These are phyloP conservation scores for Dimocarpus longan DNA, from an alignment of 345 rosid species.

Conservation along the genomic window DNA sequence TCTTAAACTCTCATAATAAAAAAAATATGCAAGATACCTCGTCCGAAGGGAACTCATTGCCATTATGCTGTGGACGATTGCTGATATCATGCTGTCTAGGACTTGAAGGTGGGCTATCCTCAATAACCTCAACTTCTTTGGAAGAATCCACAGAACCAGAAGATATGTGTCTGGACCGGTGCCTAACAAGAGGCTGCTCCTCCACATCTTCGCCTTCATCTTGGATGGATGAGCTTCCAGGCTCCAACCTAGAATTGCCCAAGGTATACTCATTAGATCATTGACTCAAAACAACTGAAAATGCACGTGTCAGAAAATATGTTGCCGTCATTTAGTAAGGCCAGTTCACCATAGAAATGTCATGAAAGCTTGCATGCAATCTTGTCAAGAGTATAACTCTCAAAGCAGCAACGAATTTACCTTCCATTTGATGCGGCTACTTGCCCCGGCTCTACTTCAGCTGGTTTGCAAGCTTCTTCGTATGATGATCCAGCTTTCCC, in stretches of 20 bases:
- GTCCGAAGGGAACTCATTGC: slow-evolving; percentile 68
- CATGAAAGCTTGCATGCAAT: background rate
- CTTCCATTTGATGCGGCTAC: slow-evolving; percentile 64
- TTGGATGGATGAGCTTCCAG: slow-evolving; percentile 67
- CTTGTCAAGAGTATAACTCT: background rate
- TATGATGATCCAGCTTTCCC: slow-evolving; percentile 48
- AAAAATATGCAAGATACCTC: slow-evolving; percentile 46
- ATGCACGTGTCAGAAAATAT: background rate
- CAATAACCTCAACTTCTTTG: slow-evolving; percentile 43
- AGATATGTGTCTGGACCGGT: slow-evolving; percentile 56
- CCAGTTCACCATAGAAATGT: slow-evolving; percentile 4
- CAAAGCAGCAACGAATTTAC: slow-evolving; percentile 38
- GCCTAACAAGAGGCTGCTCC: slow-evolving; percentile 75
- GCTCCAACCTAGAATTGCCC: slow-evolving; percentile 49
- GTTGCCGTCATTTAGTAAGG: background rate
- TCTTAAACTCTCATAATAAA: background rate
- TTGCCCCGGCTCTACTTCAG: slow-evolving; percentile 43
- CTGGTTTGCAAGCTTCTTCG: slow-evolving; percentile 39
- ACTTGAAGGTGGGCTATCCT: slow-evolving; percentile 56
- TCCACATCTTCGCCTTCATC: slow-evolving; percentile 76
- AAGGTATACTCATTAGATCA: slow-evolving; percentile 8
- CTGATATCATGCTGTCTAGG: slow-evolving; percentile 45
- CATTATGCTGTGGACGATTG: slow-evolving; percentile 46
- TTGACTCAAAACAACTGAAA: background rate
- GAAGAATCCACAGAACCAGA: slow-evolving; percentile 51